Conservation (phyloP, 345 rosid species). For the Mangifera indica region DNA sequence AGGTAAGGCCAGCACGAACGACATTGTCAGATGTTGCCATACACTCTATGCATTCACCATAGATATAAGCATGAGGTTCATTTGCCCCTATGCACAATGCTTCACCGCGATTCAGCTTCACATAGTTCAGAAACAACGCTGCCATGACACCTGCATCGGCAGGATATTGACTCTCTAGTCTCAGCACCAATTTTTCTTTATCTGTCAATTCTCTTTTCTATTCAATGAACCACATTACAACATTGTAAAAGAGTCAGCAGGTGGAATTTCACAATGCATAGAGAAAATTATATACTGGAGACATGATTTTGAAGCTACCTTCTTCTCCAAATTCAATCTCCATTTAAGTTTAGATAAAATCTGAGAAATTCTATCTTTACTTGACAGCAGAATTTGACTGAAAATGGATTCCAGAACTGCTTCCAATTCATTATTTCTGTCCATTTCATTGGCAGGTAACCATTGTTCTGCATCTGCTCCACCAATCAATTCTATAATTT, state of each 20-base stretch:
- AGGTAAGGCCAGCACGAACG: conserved; percentile 47
- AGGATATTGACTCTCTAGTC: conserved; percentile 37
- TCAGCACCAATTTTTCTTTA: conserved; percentile 39
- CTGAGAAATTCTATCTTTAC: conserved; percentile 26
- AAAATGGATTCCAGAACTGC: conserved; percentile 33
- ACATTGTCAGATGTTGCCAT: conserved; percentile 50
- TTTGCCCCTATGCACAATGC: conserved; percentile 42
- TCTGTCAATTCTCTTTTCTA: conserved; percentile 39
- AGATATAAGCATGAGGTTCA: conserved; percentile 41
- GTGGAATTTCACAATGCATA: too few species aligned
- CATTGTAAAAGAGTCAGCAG: not conserved
- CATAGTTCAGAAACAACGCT: conserved; percentile 35
- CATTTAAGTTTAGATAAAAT: conserved; percentile 30
- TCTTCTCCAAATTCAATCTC: conserved; percentile 32
- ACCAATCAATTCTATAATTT: conserved; percentile 36
- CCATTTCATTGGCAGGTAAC: conserved; percentile 14
- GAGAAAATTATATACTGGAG: not conserved
- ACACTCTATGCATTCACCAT: conserved; percentile 40
- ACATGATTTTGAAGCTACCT: conserved; percentile 20
- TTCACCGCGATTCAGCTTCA: conserved; percentile 42
- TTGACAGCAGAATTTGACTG: conserved; percentile 32
- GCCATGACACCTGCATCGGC: conserved; percentile 39
- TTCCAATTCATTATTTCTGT: conserved; percentile 25
- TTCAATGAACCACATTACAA: not conserved
- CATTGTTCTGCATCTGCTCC: conserved; percentile 19